Evolutionary conservation across 2,329 filamentous ascomycete genomes (phyloP), one percentile per base, ranked within the genome.

Genomic region (Talaromyces pinophilus): DNA sequence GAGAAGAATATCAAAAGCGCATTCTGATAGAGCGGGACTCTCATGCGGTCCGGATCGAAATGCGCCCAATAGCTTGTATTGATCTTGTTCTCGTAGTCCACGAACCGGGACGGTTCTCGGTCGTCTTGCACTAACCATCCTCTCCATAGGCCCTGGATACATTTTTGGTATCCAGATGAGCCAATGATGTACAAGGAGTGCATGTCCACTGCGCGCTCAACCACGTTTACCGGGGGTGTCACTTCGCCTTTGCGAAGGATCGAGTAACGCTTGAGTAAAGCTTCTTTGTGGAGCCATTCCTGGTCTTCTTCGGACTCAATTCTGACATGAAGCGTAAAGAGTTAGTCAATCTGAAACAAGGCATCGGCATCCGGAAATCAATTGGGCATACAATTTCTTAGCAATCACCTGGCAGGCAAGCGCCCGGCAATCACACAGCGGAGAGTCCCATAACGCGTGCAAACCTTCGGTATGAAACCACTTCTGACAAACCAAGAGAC

Each of bases 101-200:
- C 86, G 75, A 99, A 99, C 62, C 88, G 88, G n/a, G 89, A 88
- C 0, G 94, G 91, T 72, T 98, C 93, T 60, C 93, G 85, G 72
- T 97, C 93, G 71, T 97, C 92, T 77, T 99, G 95, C n/a, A 97
- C 89, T 8, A 98, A 83, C 95, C 95, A 99, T 25, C 95, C 95
- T 68, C 88, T 88, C 95, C 95, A 99, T 8, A 99, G 88, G 75
- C 96, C 92, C 69, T 85, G 87, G 73, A 98, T 92, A 75, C 94
- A 98, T 80, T 96, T 97, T 72, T 98, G 95, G 77, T 98, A 99
- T 30, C 95, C 94, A 0, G 92, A 93, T 0, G 91, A 94, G 2
- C 92, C 92, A 69, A 98, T 98, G 59, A 99, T 88, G 15, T 87
- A 85, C 55, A 98, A 83, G 0, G 94, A 92, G 76, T 99, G 95